Conservation (phyloP, 345 rosid genomes). For the Limnanthes douglasii region DNA sequence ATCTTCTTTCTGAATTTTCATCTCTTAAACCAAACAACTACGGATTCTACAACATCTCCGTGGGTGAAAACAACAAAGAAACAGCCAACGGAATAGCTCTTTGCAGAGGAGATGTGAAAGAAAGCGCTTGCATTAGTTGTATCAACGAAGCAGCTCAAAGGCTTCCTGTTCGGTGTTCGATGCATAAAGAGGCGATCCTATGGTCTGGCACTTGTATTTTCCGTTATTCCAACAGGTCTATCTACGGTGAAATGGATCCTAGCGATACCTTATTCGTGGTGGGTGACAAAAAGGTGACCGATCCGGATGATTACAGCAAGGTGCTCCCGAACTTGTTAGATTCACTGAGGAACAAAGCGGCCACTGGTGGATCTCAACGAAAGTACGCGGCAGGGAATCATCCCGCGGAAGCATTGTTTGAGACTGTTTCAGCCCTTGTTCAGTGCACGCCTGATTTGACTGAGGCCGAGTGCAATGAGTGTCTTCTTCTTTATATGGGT, state of each 20-base stretch:
- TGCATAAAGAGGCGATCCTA: constrained; percentile 12
- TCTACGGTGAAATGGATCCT: constrained; percentile 11
- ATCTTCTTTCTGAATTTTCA: constrained; percentile 10
- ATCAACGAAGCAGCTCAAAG: constrained; percentile 8
- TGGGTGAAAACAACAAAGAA: constrained; percentile 9
- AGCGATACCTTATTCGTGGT: not conserved
- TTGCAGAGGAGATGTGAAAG: constrained; percentile 27
- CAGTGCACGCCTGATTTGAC: constrained; percentile 39
- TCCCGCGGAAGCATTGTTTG: not conserved
- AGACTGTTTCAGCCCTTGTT: constrained; percentile 14
- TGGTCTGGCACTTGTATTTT: constrained; percentile 27
- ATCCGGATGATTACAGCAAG: constrained; percentile 8
- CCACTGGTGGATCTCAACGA: constrained; percentile 12
- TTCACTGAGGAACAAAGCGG: constrained; percentile 11
- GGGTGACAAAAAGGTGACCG: not conserved
- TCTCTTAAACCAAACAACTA: constrained; percentile 7
- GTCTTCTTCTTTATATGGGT: constrained; percentile 7
- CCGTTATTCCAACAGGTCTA: constrained; percentile 18
- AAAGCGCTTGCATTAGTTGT: constrained; percentile 19
- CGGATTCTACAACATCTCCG: constrained; percentile 18
- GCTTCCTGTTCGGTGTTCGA: constrained; percentile 11
- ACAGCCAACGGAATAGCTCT: constrained; percentile 15
- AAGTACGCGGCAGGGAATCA: constrained; percentile 28
- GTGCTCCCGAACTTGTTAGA: constrained; percentile 6
- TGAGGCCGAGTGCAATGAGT: constrained; percentile 12